Evolutionary conservation across 352 stramenopile genomes (phyloP).

Genomic region (Paralagenidium karlingii): DNA sequence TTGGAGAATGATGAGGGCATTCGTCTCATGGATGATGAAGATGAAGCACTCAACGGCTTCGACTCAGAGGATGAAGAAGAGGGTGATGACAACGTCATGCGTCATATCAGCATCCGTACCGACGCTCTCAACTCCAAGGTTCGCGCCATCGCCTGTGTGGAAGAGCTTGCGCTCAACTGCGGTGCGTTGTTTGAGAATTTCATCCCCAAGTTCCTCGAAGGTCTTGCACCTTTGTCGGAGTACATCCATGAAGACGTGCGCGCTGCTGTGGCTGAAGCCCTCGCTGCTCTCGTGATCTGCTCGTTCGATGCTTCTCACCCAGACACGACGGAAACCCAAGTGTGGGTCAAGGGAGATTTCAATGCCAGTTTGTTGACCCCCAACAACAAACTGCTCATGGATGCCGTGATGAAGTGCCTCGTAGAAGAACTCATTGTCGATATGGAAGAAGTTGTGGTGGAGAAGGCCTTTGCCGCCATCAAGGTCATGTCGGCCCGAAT

Average conservation of each 20-base stretch:
- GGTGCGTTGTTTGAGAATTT: constrained; percentile 67
- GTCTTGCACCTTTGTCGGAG: constrained; percentile 61
- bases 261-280: constrained; percentile 60
- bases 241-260: constrained; percentile 84
- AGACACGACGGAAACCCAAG: constrained; percentile 59
- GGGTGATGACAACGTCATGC: constrained; percentile 44
- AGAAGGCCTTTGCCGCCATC: constrained; percentile 92
- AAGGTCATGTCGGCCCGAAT: constrained; percentile 92
- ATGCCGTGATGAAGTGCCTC: constrained; percentile 67
- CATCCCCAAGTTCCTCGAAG: constrained; percentile 73
- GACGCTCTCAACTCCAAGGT: constrained; percentile 80
- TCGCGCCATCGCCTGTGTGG: constrained; percentile 64
- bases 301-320: constrained; percentile 76
- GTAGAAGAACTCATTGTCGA: constrained; percentile 74
- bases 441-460: constrained; percentile 81
- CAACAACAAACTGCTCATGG: constrained; percentile 63
- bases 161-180: constrained; percentile 76
- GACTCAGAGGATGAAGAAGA: constrained; percentile 72
- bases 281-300: constrained; percentile 70
- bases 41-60: constrained; percentile 54
- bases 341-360: constrained; percentile 77
- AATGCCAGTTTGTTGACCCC: constrained; percentile 63
- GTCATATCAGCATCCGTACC: constrained; percentile 80
- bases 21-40: constrained; percentile 52
- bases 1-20: constrained; percentile 73